Evolutionary conservation across 129 eudicot species (phyloP).

Genomic region (Escallonia herrerae): DNA sequence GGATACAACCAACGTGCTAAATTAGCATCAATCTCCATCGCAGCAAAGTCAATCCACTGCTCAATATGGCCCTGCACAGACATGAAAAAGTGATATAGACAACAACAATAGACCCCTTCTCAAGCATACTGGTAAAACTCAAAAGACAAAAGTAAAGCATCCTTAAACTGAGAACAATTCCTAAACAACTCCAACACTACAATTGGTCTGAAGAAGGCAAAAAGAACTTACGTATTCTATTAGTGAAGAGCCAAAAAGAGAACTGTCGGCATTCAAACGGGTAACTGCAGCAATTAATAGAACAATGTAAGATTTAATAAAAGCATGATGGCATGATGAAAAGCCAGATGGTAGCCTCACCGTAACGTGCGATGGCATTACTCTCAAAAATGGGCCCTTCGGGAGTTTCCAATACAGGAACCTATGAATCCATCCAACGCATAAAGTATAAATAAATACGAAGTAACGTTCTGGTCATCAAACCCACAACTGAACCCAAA

Average conservation of each 20-base stretch:
- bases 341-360: constrained; percentile 21
- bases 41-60: constrained; percentile 64
- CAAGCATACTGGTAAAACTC: not conserved
- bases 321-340: not conserved
- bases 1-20: constrained; percentile 36
- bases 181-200: too few relatives aligned
- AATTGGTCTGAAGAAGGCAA: not conserved
- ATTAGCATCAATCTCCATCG: constrained; percentile 46
- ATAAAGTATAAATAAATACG: not conserved
- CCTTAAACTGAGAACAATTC: too few relatives aligned
- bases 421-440: constrained; percentile 25
- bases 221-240: constrained; percentile 55
- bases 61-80: constrained; percentile 50
- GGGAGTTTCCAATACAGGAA: constrained; percentile 83
- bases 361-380: constrained; percentile 87
- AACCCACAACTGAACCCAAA: not conserved
- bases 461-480: not conserved
- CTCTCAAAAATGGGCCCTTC: constrained; percentile 81
- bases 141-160: not conserved
- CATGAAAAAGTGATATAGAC: not conserved
- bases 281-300: constrained; percentile 48
- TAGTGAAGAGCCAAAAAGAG: constrained; percentile 61
- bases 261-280: constrained; percentile 34
- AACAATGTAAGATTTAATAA: constrained; percentile 3
- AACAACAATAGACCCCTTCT: not conserved